Conservation (phyloP, 2,329 filamentous ascomycete genomes). For the Orbilia javanica region DNA sequence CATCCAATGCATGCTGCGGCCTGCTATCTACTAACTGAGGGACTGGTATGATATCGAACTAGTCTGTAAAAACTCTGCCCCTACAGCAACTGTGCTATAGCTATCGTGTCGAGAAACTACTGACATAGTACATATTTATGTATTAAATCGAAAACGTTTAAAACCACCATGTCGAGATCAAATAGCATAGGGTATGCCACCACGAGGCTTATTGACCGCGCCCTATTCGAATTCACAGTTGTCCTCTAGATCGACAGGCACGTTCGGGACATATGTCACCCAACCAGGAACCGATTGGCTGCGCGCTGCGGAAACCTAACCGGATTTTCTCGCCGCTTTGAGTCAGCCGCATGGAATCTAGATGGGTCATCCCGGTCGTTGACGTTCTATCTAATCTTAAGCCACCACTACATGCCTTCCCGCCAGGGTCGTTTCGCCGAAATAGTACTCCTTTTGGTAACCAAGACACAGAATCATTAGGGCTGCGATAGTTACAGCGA, state of each 20-base stretch:
- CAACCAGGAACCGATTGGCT: conserved; percentile 28
- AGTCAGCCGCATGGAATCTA: conserved; percentile 32
- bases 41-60: neutral
- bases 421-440: conserved; percentile 35
- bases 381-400: conserved; percentile 33
- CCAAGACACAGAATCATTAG: neutral
- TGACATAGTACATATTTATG: no score
- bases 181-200: neutral
- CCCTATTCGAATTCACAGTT: neutral
- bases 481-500: neutral
- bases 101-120: no score
- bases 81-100: no score
- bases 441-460: conserved; percentile 30
- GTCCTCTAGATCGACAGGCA: conserved; percentile 23
- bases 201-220: neutral
- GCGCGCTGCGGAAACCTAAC: conserved; percentile 1
- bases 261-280: neutral
- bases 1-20: neutral
- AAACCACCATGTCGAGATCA: no score
- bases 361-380: conserved; percentile 20
- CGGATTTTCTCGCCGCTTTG: conserved; percentile 21
- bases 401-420: conserved; percentile 23
- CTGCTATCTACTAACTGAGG: neutral
- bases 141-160: no score
- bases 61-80: no score